Conservation (phyloP, 768 basidiomycete genomes). For the Hypholoma sublateritium region DNA sequence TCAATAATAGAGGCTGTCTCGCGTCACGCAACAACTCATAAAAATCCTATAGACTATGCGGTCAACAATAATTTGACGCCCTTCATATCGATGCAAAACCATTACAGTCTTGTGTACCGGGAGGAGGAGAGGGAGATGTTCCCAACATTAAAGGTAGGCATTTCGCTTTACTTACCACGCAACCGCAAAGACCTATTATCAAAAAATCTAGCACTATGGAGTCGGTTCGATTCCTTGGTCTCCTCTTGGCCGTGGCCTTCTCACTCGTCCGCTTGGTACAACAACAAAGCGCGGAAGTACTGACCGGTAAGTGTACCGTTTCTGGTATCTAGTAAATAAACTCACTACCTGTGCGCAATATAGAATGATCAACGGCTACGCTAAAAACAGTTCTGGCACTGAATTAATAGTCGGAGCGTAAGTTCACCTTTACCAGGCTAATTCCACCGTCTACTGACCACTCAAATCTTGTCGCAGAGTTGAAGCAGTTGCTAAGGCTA, state of each 20-base stretch:
- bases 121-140: slow-evolving; percentile 70
- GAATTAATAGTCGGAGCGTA: slow-evolving; percentile 39
- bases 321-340: background rate
- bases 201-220: slow-evolving; percentile 40
- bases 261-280: slow-evolving; percentile 44
- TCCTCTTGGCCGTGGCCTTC: slow-evolving; percentile 49
- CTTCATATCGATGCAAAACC: slow-evolving; percentile 74
- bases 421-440: slow-evolving; percentile 2
- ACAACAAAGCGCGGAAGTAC: slow-evolving; percentile 19
- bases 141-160: slow-evolving; percentile 52
- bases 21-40: background rate
- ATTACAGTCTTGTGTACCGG: slow-evolving; percentile 58
- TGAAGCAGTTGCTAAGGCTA: slow-evolving; percentile 13
- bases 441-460: background rate
- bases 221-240: slow-evolving; percentile 63
- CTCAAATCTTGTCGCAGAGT: slow-evolving; percentile 2
- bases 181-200: background rate
- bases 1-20: background rate
- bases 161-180: background rate
- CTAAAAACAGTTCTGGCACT: slow-evolving; percentile 20
- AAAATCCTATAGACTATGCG: slow-evolving; percentile 49
- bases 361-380: slow-evolving; percentile 4
- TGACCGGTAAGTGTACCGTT: background rate
- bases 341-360: background rate
- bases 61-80: slow-evolving; percentile 55